Base-by-base conservation (phyloP, 345 rosid species). In the Murraya koenigii region DNA sequence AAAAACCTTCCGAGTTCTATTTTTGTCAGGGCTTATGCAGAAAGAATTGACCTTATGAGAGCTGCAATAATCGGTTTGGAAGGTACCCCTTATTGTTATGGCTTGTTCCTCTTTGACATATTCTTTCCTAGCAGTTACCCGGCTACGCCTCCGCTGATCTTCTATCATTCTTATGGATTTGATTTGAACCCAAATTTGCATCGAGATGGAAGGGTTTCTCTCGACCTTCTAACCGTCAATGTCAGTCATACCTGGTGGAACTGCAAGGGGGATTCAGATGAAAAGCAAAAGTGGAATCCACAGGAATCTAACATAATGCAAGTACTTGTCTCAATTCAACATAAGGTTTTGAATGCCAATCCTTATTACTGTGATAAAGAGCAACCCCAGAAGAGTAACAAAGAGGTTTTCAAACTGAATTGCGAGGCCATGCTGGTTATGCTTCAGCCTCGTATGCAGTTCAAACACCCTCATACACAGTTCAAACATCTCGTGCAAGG, bases 101-200 rank as follows among this genome's bases (percentile, higher is more conserved):
- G 67, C 23, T 38, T 75, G 14, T 70, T 75, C 76, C 55, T 80
- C 38, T 80, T 71, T 39, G 82, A 75, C 68, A 64, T 54, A 52
- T 6, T 52, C 33, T 69, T 80, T 22, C 77, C 77, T 0, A 54
- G 7, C 28, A 36, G 11, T 23, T 75, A 63, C 47, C 55, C 68
- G 0, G 8, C 20, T 6, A 25, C 14, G 22, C 55, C 72, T 55
- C 73, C 39, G 0, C 26, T 69, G 33, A 14, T 75, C 2, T 54
- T 35, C 62, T 54, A 59, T 69, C 64, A 26, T 32, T 49, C 44
- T 75, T 8, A 62, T 26, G 65, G 20, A 30, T 55, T 62, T 4
- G 38, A 75, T 22, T 39, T 71, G 10, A 61, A 26, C 39, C 71
- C 33, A 67, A 28, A n/a, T 8, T 41, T 41, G 22, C 20, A 30